Percentiles rank a stretch among this genome's conserved stretches.
phyloP scores from a whole-genome alignment of 2,329 filamentous ascomycete genomes.

The Microsporum canis region DNA sequence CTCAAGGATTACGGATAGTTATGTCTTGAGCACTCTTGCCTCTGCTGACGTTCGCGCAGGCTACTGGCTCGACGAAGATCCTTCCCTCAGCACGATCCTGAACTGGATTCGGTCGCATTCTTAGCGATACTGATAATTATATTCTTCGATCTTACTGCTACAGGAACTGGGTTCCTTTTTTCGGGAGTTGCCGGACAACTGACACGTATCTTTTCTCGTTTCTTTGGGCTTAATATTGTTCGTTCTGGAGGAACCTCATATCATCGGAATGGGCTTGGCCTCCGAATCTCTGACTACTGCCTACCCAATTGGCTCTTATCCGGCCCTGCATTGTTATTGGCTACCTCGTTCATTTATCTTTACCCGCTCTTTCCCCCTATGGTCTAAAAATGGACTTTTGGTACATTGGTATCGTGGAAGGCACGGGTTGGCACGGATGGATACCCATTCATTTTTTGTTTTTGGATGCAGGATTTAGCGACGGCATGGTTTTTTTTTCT shows the following conservation, averaged over 20 bases:
- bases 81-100: slow-evolving; percentile 42
- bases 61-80: slow-evolving; percentile 53
- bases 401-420: not conserved
- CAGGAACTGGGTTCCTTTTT: not conserved
- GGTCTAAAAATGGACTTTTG: not conserved
- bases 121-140: slow-evolving; percentile 3
- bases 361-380: not conserved
- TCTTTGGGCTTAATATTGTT: not conserved
- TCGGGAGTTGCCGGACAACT: not conserved
- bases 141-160: not conserved
- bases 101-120: slow-evolving; percentile 32
- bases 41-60: slow-evolving; percentile 45
- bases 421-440: not conserved
- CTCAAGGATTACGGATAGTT: slow-evolving; percentile 44
- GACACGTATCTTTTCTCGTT: not conserved
- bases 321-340: not conserved
- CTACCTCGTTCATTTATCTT: not conserved
- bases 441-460: not conserved
- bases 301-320: not conserved
- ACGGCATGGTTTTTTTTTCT: not conserved
- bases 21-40: slow-evolving; percentile 46
- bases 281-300: not conserved
- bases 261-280: not conserved
- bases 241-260: not conserved
- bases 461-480: not conserved